Percentiles rank a stretch among this genome's conserved stretches.
These are phyloP conservation scores for Mesotaenium endlicherianum DNA, from an alignment of 139 green algal genomes.

Conservation along the genomic window DNA sequence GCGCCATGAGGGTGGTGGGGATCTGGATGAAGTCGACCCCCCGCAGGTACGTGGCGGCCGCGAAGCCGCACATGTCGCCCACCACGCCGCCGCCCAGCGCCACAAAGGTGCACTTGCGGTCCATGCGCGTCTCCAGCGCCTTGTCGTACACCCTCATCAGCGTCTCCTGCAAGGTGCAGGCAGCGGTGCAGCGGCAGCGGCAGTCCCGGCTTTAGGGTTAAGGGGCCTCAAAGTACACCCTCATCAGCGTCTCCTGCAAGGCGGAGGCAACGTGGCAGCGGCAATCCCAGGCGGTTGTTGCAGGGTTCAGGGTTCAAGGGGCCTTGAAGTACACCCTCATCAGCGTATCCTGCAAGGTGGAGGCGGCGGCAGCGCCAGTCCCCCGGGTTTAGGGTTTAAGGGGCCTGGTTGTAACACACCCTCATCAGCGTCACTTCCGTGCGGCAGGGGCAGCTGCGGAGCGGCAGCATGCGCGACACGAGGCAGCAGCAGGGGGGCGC, in stretches of 20 bases:
- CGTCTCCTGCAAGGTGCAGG: constrained; percentile 24
- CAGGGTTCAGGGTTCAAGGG: no score
- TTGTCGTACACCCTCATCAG: constrained; percentile 74
- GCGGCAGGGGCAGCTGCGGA: no score
- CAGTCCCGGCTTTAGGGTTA: no score
- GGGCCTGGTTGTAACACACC: no score
- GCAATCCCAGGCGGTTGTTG: no score
- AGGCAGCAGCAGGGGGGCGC: no score
- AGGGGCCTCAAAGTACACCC: constrained; percentile 80
- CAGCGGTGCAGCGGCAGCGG: not conserved
- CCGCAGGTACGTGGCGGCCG: constrained; percentile 89
- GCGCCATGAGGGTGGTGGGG: constrained; percentile 95
- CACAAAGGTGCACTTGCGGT: constrained; percentile 89
- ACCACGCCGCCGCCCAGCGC: constrained; percentile 95
- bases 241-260: constrained; percentile 49
- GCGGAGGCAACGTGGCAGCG: not conserved
- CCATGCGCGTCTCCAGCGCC: constrained; percentile 76
- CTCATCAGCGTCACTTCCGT: no score
- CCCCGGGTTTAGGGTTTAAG: no score
- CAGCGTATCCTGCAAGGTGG: constrained; percentile 36
- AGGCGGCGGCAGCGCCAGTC: no score
- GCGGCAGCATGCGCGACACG: no score
- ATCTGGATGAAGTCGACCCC: constrained; percentile 98
- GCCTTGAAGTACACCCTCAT: constrained; percentile 79
- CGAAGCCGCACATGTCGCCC: constrained; percentile 98